A percentile compares a stretch with the other conserved stretches of the same genome.
Evolutionary conservation across 768 basidiomycete genomes (phyloP).

Genomic region (Lentinula edodes): DNA sequence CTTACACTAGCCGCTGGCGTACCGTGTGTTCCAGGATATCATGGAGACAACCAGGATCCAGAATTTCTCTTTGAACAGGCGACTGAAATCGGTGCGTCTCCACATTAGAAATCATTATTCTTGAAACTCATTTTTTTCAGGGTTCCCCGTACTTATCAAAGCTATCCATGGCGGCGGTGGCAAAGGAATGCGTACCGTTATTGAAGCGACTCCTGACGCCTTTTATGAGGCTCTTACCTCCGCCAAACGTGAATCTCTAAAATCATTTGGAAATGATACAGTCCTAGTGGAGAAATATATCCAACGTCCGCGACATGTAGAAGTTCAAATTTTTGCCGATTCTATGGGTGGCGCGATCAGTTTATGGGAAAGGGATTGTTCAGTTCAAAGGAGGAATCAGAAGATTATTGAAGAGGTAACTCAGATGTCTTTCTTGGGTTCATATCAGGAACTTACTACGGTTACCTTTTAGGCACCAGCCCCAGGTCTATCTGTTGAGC

Average conservation of each 20-base stretch:
- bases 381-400: conserved; percentile 88
- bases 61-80: conserved; percentile 66
- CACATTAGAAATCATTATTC: neutral
- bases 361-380: conserved; percentile 94
- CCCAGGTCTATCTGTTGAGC: conserved; percentile 74
- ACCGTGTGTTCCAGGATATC: conserved; percentile 93
- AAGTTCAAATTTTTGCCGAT: conserved; percentile 95
- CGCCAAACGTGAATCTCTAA: conserved; percentile 85
- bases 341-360: conserved; percentile 75
- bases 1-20: conserved; percentile 68
- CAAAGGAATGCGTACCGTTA: conserved; percentile 89
- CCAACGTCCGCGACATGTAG: conserved; percentile 81
- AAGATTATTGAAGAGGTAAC: conserved; percentile 89
- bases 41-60: conserved; percentile 76
- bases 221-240: conserved; percentile 79
- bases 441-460: neutral
- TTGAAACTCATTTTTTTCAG: conserved; percentile 24
- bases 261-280: conserved; percentile 81
- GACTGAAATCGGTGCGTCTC: conserved; percentile 54
- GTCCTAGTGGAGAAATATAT: conserved; percentile 91
- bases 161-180: conserved; percentile 96
- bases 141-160: conserved; percentile 91
- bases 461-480: conserved; percentile 66
- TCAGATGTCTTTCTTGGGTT: neutral
- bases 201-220: conserved; percentile 45